Base-by-base conservation (phyloP, 1,284 basidiomycete species). In the Cutaneotrichosporon daszewskae region DNA sequence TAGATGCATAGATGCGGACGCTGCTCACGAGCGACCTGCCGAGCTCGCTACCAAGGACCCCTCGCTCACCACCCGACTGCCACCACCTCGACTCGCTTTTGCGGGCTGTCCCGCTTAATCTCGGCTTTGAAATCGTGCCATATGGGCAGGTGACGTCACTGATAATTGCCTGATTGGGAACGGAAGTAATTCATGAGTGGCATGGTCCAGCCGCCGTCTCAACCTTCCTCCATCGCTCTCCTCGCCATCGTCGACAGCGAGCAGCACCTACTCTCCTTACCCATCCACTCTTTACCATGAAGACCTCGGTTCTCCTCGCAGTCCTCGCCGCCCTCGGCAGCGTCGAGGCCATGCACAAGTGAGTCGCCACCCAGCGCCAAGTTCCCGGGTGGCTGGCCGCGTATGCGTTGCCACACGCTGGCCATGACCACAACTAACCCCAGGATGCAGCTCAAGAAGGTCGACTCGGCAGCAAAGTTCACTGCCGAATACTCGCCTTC, bases 401-500 rank as follows among this genome's bases (percentile, higher is more conserved):
- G 59, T 53, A 48, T 58, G 51, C 60, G 58, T 59, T 55, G 57
- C 60, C 55, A 59, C 58, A 35, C 24, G 18, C 40, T n/a, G 13
- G 19, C 18, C 19, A 14, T 32, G n/a, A 24, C 25, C 32, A 27
- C 25, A n/a, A n/a, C n/a, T n/a, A n/a, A n/a, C 14, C 28, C 16
- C 76, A 88, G 79, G 68, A 79, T 91, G 69, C 89, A 87, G 71
- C 81, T 94, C 37, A 79, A 87, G 72, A 94, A 92, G 74, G 69
- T 90, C 9, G 74, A 77, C 9, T 61, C 75, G 17, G 60, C 63
- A 14, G 50, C 67, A 17, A 75, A 72, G 34, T 64, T 62, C 54
- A 82, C 82, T 57, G 53, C 58, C 26, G 47, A 54, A 20, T 58
- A 64, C 36, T 57, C 67, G 3, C 83, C 84, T 35, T 70, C 77